Evolutionary conservation across 441 rosid species (phyloP).

Genomic region (Pelargonium cotyledonis): DNA sequence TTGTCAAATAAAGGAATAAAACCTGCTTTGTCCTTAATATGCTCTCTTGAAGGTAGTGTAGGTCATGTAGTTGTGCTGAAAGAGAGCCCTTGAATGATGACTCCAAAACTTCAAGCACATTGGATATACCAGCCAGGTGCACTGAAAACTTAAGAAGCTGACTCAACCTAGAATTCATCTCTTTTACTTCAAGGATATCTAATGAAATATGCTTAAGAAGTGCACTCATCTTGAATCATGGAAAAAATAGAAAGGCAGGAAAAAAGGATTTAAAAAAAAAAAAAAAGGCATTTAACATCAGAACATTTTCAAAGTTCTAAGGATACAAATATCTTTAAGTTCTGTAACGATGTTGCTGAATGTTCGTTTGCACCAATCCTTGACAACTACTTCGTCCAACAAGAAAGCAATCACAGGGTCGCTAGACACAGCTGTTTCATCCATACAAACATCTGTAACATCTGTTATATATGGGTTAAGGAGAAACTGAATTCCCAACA

Average conservation of each 20-base stretch:
- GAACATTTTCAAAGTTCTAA: conserved; percentile 21
- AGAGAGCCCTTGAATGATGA: conserved; percentile 67
- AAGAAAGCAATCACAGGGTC: conserved; percentile 86
- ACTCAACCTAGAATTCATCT: conserved; percentile 48
- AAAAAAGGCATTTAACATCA: background rate
- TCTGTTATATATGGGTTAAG: conserved; percentile 60
- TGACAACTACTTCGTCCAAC: conserved; percentile 76
- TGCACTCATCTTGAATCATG: conserved; percentile 11
- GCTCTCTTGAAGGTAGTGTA: conserved; percentile 71
- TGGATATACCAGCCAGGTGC: conserved; percentile 55
- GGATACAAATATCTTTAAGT: conserved; percentile 83
- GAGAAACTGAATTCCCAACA: conserved; percentile 23
- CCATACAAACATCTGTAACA: conserved; percentile 90
- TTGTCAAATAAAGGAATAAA: conserved; percentile 17
- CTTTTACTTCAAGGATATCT: conserved; percentile 59
- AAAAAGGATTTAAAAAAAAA: background rate
- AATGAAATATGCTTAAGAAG: conserved; percentile 37
- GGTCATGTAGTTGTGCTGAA: conserved; percentile 63
- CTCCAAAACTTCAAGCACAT: conserved; percentile 74
- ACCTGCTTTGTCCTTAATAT: conserved; percentile 87
- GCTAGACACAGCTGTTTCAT: conserved; percentile 92
- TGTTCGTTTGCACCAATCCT: conserved; percentile 89
- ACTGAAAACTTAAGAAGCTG: conserved; percentile 50
- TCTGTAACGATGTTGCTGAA: conserved; percentile 51
- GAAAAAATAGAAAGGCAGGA: conserved; percentile 8